phyloP scores from a whole-genome alignment of 2,329 filamentous ascomycete genomes.

The Ilyonectria sp. region DNA sequence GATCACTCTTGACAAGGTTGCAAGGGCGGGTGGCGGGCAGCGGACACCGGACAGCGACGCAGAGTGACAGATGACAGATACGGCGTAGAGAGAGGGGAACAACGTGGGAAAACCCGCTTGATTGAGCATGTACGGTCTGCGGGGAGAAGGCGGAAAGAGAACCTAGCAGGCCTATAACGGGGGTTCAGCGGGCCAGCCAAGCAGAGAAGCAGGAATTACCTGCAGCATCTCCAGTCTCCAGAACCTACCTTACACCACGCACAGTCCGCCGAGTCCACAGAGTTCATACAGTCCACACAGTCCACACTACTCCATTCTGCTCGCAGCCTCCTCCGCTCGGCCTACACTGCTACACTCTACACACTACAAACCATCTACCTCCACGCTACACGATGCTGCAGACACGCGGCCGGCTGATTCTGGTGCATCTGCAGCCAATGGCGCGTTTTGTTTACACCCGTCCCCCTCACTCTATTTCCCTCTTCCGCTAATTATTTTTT shows the following conservation, averaged over 20 bases:
- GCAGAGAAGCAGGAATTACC: conserved; percentile 23
- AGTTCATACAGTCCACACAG: not conserved
- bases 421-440: conserved; percentile 22
- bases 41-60: conserved; percentile 12
- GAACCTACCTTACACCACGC: conserved; percentile 11
- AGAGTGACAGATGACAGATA: conserved; percentile 17
- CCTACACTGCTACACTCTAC: conserved; percentile 17
- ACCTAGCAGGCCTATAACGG: conserved; percentile 16
- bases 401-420: conserved; percentile 31
- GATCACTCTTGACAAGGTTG: conserved; percentile 26
- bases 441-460: conserved; percentile 2
- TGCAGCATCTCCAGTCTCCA: conserved; percentile 22
- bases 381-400: conserved; percentile 22
- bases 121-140: conserved; percentile 18
- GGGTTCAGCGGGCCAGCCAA: conserved; percentile 24
- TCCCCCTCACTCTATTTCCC: conserved; percentile 20
- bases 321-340: conserved; percentile 23
- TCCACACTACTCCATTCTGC: not conserved
- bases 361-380: conserved; percentile 12
- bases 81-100: conserved; percentile 14
- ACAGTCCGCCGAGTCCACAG: not conserved
- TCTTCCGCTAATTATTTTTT: conserved; percentile 20
- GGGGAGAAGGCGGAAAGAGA: conserved; percentile 19
- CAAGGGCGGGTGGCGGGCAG: conserved; percentile 15
- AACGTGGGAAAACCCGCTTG: conserved; percentile 18